Percentiles rank a stretch among this genome's conserved stretches.
Evolutionary conservation across 257 asterid species (phyloP).

Genomic region (Solanum rostratum): DNA sequence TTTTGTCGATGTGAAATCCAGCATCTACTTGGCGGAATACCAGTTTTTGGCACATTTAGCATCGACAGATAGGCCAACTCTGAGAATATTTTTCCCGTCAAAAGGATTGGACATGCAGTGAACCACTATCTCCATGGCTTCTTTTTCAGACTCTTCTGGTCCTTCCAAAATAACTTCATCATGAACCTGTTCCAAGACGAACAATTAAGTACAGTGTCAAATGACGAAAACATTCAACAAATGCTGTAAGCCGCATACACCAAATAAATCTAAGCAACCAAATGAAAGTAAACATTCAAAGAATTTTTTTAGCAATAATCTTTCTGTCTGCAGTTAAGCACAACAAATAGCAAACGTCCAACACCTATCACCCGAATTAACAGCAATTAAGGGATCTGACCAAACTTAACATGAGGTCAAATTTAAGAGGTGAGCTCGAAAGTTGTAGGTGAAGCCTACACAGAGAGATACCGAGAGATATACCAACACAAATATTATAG

Average conservation of each 20-base stretch:
- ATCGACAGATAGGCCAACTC: conserved; percentile 82
- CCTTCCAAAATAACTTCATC: conserved; percentile 57
- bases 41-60: conserved; percentile 89
- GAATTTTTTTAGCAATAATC: not conserved
- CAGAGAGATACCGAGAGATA: not conserved
- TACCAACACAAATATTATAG: not conserved
- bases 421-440: not conserved
- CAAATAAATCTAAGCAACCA: not conserved
- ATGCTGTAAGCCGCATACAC: not conserved
- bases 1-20: not conserved
- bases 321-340: not conserved
- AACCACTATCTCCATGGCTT: conserved; percentile 77
- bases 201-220: not conserved
- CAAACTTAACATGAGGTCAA: not conserved
- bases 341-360: not conserved
- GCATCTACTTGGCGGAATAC: conserved; percentile 79
- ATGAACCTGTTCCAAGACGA: not conserved
- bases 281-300: not conserved
- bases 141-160: conserved; percentile 72
- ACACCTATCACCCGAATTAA: not conserved
- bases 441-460: not conserved
- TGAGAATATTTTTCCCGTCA: conserved; percentile 61
- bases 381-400: not conserved
- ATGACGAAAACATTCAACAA: not conserved
- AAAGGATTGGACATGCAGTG: conserved; percentile 89